phyloP scores from a whole-genome alignment of 768 basidiomycete genomes.

The Lentinus brumalis region DNA sequence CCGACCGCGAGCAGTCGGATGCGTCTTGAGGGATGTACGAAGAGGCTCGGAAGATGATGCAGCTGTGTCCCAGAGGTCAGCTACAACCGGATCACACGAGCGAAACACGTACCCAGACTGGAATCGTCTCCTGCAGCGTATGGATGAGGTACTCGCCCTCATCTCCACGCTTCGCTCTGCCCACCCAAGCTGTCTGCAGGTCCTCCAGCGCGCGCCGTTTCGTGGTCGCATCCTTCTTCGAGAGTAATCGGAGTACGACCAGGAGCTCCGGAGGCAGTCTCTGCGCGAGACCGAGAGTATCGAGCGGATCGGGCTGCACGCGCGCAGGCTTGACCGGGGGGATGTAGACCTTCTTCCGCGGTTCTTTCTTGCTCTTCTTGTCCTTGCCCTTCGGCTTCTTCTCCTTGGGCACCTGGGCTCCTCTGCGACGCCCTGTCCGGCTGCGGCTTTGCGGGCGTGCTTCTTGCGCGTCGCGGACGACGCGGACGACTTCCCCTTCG shows the following conservation, averaged over 20 bases:
- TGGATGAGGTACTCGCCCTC: slow-evolving; percentile 43
- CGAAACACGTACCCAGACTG: slow-evolving; percentile 80
- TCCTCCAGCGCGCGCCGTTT: slow-evolving; percentile 87
- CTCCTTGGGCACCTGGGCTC: slow-evolving; percentile 31
- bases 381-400: slow-evolving; percentile 52
- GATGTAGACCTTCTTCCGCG: slow-evolving; percentile 83
- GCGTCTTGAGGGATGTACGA: slow-evolving; percentile 79
- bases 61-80: slow-evolving; percentile 46
- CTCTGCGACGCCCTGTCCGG: slow-evolving; percentile 33
- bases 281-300: slow-evolving; percentile 76
- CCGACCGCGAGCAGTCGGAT: slow-evolving; percentile 62
- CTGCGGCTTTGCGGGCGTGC: slow-evolving; percentile 75
- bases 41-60: slow-evolving; percentile 82
- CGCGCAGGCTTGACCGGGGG: slow-evolving; percentile 81
- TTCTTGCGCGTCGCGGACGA: slow-evolving; percentile 90
- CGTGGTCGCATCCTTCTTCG: slow-evolving; percentile 89
- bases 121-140: slow-evolving; percentile 62
- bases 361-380: slow-evolving; percentile 62
- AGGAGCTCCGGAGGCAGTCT: slow-evolving; percentile 79
- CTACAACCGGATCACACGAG: not conserved
- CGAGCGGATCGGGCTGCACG: slow-evolving; percentile 80
- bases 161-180: slow-evolving; percentile 46
- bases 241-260: slow-evolving; percentile 76
- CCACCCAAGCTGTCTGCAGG: slow-evolving; percentile 67
- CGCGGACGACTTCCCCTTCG: slow-evolving; percentile 74